Conservation (phyloP, 2,329 filamentous ascomycete species). For the Pseudogymnoascus verrucosus region DNA sequence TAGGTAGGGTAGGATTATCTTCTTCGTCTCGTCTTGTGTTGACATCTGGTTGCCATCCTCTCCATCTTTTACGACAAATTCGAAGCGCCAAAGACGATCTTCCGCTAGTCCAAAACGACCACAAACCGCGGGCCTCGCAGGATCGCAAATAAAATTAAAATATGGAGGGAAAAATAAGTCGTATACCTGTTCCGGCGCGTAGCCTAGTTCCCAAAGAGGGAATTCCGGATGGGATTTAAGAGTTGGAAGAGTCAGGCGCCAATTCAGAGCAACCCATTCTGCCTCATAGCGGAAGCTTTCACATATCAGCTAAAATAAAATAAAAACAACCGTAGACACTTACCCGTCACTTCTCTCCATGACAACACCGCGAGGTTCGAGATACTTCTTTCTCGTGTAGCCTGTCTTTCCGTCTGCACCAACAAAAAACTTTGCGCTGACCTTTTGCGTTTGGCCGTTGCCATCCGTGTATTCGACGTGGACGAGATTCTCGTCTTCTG, state of each 20-base stretch:
- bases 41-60: slow-evolving; percentile 28
- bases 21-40: slow-evolving; percentile 17
- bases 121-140: slow-evolving; percentile 21
- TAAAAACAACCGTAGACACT: too few relatives aligned
- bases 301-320: not conserved
- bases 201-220: slow-evolving; percentile 24
- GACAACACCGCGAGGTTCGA: slow-evolving; percentile 28
- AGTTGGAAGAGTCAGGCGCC: slow-evolving; percentile 23
- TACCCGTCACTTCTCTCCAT: slow-evolving; percentile 26
- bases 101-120: slow-evolving; percentile 24
- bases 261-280: slow-evolving; percentile 27
- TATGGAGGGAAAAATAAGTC: slow-evolving; percentile 25
- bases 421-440: slow-evolving; percentile 11
- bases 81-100: slow-evolving; percentile 28
- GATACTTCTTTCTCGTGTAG: slow-evolving; percentile 14
- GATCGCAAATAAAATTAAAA: slow-evolving; percentile 25
- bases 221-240: slow-evolving; percentile 24
- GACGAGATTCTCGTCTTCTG: slow-evolving; percentile 10
- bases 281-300: slow-evolving; percentile 20
- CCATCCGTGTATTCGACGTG: slow-evolving; percentile 4
- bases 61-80: slow-evolving; percentile 28
- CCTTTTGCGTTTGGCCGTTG: not conserved
- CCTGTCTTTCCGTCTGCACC: slow-evolving; percentile 18
- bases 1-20: slow-evolving; percentile 26
- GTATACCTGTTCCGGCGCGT: slow-evolving; percentile 23